Evolutionary conservation across 495 filamentous ascomycete genomes (phyloP).

Genomic region (Neurospora hispaniola): DNA sequence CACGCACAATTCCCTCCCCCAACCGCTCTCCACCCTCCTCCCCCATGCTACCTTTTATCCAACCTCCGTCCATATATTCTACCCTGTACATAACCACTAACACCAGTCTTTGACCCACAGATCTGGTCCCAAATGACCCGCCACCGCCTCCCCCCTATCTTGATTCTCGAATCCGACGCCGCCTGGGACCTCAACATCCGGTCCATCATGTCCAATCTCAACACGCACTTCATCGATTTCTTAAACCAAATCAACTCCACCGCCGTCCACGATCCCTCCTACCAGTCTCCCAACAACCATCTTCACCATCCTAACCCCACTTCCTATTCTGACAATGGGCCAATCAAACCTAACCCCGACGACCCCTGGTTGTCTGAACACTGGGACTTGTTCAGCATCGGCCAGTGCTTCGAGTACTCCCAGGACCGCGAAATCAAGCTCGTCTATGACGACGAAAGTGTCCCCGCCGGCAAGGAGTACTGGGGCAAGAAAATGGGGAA

Average conservation of each 20-base stretch:
- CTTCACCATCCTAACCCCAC: too few relatives aligned
- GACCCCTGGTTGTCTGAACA: constrained; percentile 14
- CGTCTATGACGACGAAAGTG: constrained; percentile 3
- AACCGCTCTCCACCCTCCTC: too few relatives aligned
- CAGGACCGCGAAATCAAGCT: constrained; percentile 7
- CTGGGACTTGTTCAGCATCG: constrained; percentile 12
- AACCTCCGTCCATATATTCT: too few relatives aligned
- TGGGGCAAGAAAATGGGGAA: constrained; percentile 5
- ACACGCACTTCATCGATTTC: constrained; percentile 12
- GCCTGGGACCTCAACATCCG: constrained; percentile 14
- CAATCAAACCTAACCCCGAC: constrained; percentile 3
- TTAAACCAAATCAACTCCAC: constrained; percentile 13
- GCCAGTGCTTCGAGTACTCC: constrained; percentile 11
- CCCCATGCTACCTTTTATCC: too few relatives aligned
- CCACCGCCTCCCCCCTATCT: constrained; percentile 7
- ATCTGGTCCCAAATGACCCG: constrained; percentile 12
- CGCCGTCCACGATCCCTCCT: constrained; percentile 8
- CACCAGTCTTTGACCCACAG: background rate
- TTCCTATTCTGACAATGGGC: too few relatives aligned
- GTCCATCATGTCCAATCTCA: constrained; percentile 9
- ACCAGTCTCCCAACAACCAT: background rate
- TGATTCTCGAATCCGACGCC: constrained; percentile 16
- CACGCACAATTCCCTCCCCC: too few relatives aligned
- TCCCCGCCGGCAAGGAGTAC: constrained; percentile 6
- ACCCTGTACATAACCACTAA: too few relatives aligned